Evolutionary conservation across 2,329 filamentous ascomycete species (phyloP).

Genomic region (Aspergillus ochraceus): DNA sequence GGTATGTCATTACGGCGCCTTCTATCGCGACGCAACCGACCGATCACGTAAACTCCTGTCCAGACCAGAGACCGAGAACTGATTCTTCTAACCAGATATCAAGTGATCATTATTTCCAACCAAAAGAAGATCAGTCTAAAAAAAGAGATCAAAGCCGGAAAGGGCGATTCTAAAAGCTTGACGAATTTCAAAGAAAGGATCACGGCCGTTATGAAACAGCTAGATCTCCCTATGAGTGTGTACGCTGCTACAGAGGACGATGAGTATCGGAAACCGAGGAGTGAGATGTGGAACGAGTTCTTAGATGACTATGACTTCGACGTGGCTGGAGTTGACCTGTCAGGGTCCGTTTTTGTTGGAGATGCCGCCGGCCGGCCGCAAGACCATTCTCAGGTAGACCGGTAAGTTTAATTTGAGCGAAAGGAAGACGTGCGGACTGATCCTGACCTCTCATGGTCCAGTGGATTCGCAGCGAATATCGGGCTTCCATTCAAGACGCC

Average conservation of each 20-base stretch:
- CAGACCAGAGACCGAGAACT: background rate
- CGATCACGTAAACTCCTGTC: background rate
- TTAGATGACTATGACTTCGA: conserved; percentile 62
- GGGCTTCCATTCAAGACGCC: conserved; percentile 81
- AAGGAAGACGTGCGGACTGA: background rate
- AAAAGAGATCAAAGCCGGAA: conserved; percentile 68
- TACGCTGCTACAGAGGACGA: conserved; percentile 88
- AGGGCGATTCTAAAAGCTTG: conserved; percentile 66
- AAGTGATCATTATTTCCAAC: conserved; percentile 80
- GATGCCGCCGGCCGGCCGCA: conserved; percentile 68
- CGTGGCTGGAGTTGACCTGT: conserved; percentile 62
- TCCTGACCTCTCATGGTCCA: conserved; percentile 25
- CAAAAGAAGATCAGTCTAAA: conserved; percentile 80
- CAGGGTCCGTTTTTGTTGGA: conserved; percentile 79
- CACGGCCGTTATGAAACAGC: conserved; percentile 63
- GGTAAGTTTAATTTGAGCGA: conserved; percentile 39
- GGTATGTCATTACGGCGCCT: conserved; percentile 45
- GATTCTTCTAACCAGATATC: conserved; percentile 55
- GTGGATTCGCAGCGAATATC: conserved; percentile 83
- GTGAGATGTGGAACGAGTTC: conserved; percentile 81
- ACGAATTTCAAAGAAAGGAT: conserved; percentile 82
- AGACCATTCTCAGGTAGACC: conserved; percentile 62
- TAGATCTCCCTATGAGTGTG: conserved; percentile 71
- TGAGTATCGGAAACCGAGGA: conserved; percentile 79
- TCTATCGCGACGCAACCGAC: background rate